Base-by-base conservation (phyloP, 1,284 basidiomycete genomes). In the Marasmius sp. region DNA sequence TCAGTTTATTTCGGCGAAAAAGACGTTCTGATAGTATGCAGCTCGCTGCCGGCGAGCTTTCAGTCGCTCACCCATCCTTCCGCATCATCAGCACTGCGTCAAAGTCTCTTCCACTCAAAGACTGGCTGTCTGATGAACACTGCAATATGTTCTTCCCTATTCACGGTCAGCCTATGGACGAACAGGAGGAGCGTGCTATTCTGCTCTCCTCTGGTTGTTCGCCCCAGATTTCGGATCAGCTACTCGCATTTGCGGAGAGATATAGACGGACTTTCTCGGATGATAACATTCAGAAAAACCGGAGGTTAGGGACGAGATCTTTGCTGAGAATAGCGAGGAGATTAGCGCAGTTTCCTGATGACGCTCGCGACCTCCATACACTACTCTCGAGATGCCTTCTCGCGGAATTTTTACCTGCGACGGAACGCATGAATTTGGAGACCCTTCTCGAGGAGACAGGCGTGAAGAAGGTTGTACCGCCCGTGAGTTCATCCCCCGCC, bases 91-190 rank as follows among this genome's bases (percentile, higher is more conserved):
- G 76, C 57, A 88, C 86, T 1, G 82, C 85, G 9, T 87, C 86
- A 33, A 87, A 85, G 67, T 87, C 85, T 1, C 71, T 83, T 1
- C 81, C 83, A 11, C 73, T 87, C 12, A 83, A 84, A 66, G 86
- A 88, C 67, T 89, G 86, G 87, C 78, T 89, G 33, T 77, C 80
- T 0, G 81, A 83, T 63, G 86, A 89, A 68, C 84, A 88, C 66
- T 81, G 83, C 16, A 88, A 87, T 69, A 87, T 87, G 85, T 88
- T 89, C 77, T 84, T 88, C 71, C 72, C 85, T 8, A 71, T 89
- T 34, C 80, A 84, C 2, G 78, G 81, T 47, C 81, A 83, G 66
- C 85, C 86, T 1, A 88, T 89, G 86, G 75, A 78, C 33, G 67
- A 65, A 10, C 64, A 68, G 0, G 86, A 89, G 68, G 86, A 85